Evolutionary conservation across 768 basidiomycete genomes (phyloP).

Genomic region (Boletus coccyginus): DNA sequence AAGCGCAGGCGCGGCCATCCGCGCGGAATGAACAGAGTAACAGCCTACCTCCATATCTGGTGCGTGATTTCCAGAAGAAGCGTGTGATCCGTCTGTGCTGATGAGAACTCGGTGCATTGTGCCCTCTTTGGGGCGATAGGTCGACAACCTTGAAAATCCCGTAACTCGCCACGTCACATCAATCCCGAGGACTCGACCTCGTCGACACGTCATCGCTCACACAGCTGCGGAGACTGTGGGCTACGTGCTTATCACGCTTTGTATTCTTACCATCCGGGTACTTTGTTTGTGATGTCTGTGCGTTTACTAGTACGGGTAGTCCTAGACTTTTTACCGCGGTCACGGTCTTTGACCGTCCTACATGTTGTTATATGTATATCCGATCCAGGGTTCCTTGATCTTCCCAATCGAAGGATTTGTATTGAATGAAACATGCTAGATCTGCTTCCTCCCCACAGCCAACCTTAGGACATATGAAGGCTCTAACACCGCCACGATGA

Average conservation of each 20-base stretch:
- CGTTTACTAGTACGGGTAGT: not conserved
- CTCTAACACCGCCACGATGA: constrained; percentile 4
- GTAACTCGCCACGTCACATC: not conserved
- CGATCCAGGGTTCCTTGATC: not conserved
- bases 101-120: not conserved
- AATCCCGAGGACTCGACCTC: not conserved
- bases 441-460: not conserved
- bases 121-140: not conserved
- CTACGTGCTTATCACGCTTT: constrained; percentile 11
- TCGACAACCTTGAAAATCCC: not conserved
- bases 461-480: constrained; percentile 3
- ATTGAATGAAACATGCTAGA: not conserved
- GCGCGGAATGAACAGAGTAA: not conserved
- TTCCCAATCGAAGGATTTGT: not conserved
- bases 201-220: constrained; percentile 1
- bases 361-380: not conserved
- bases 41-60: not conserved
- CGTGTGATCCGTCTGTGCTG: not conserved
- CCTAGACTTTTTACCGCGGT: not conserved
- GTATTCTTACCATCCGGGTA: constrained; percentile 16
- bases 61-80: not conserved
- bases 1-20: constrained; percentile 3
- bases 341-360: not conserved
- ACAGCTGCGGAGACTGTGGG: constrained; percentile 11
- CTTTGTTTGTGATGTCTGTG: constrained; percentile 13